Evolutionary conservation across 495 filamentous ascomycete genomes (phyloP).

Genomic region (Glonium stellatum): DNA sequence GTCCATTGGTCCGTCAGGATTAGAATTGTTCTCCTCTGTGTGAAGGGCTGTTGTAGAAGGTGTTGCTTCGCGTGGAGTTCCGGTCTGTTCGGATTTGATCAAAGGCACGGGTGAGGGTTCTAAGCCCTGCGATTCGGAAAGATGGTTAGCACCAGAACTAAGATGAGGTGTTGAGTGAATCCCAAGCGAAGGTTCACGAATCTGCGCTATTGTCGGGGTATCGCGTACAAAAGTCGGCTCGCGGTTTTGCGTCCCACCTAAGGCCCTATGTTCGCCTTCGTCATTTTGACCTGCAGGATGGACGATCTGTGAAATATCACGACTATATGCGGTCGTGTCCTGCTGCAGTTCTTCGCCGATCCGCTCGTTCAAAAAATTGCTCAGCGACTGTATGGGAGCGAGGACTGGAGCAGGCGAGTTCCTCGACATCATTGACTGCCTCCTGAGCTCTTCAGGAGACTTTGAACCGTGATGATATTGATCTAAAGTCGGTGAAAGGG

Average conservation of each 20-base stretch:
- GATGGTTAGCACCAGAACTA: slow-evolving; percentile 11
- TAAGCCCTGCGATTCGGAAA: slow-evolving; percentile 2
- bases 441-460: slow-evolving; percentile 34
- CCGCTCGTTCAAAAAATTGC: slow-evolving; percentile 9
- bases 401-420: slow-evolving; percentile 26
- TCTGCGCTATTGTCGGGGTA: slow-evolving; percentile 25
- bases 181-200: slow-evolving; percentile 12
- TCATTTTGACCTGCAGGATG: slow-evolving; percentile 12
- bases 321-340: slow-evolving; percentile 4
- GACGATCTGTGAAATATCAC: slow-evolving; percentile 20
- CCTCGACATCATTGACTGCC: slow-evolving; percentile 23
- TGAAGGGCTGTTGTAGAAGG: slow-evolving; percentile 18
- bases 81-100: slow-evolving; percentile 34
- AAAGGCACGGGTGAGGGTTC: slow-evolving; percentile 20
- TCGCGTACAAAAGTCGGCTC: slow-evolving; percentile 22
- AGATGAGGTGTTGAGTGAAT: slow-evolving; percentile 7
- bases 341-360: slow-evolving; percentile 10
- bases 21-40: slow-evolving; percentile 14
- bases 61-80: slow-evolving; percentile 31
- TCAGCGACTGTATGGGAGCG: slow-evolving; percentile 30
- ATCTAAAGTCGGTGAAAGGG: slow-evolving; percentile 35
- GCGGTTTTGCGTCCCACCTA: slow-evolving; percentile 18
- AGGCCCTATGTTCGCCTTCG: slow-evolving; percentile 1
- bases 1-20: slow-evolving; percentile 9
- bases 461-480: slow-evolving; percentile 36